Evolutionary conservation across 192 early-diverging fungal genomes (phyloP), one percentile per base, ranked within the genome.

Genomic region (Rhizoclosmatium sp.): DNA sequence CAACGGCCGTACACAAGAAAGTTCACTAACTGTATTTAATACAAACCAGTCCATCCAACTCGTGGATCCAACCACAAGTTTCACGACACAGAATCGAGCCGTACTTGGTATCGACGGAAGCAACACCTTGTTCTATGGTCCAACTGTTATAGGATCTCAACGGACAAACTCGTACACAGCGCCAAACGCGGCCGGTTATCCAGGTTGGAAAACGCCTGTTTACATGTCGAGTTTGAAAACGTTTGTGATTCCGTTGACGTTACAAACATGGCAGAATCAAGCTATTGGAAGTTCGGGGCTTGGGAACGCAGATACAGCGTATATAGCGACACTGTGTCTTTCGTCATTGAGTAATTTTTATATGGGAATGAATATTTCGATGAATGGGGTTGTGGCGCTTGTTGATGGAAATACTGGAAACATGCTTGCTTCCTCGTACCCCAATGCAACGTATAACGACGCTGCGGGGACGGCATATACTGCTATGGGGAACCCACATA

Each of bases 331-430:
- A 1, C 71, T 72, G 14, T 59, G 47, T 4, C 49, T 72, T 23
- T 12, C 19, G 23, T 72, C 71, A 9, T 31, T 72, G 4, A 49
- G 1, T 40, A 39, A 5, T 19, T 58, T 58, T 19, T 47, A 56
- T 10, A 19, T n/a, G 10, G 4, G 4, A 10, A 47, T 72, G 4
- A 4, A 5, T 4, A 31, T 58, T 5, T 56, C 71, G n/a, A 4
- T 31, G 48, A 72, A 72, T 54, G 71, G 71, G 14, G 71, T 58
- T 44, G 54, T 72, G 4, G 4, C 2, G 12, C 54, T 72, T 31
- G 56, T 72, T 54, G 71, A 72, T 45, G 71, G 71, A 49, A 72
- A 72, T 9, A 72, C 71, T 5, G 71, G 71, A 1, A 21, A 0
- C 0, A 72, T 72, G 71, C 46, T 72, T 58, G 71, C 71, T 0